These are phyloP conservation scores for Fusarium sp. DNA, from an alignment of 2,329 filamentous ascomycete species.

Conservation along the genomic window DNA sequence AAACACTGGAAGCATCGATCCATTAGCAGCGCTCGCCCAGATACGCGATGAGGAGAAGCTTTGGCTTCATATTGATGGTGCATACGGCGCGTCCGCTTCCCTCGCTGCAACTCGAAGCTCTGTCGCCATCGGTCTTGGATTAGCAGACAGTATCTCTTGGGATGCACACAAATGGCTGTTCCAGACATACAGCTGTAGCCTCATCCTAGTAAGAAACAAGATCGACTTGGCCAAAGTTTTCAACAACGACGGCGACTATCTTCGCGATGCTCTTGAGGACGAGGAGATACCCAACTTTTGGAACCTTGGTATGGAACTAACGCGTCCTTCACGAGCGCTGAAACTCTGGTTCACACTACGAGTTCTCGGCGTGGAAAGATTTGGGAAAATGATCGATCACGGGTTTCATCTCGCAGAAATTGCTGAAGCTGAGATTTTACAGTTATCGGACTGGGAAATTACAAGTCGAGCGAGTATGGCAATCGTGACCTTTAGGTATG, in stretches of 20 bases:
- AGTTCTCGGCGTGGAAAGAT: conserved; percentile 3
- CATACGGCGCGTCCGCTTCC: conserved; percentile 14
- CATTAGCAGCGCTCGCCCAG: neutral
- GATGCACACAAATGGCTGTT: conserved; percentile 22
- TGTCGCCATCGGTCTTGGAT: neutral
- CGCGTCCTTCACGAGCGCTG: conserved; percentile 7
- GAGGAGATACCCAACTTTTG: conserved; percentile 24
- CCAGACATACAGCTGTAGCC: conserved; percentile 19
- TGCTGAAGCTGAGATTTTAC: neutral
- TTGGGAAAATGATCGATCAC: conserved; percentile 7
- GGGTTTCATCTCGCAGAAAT: conserved; percentile 4
- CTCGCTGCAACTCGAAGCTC: neutral
- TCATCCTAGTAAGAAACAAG: conserved; percentile 4
- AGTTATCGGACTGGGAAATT: neutral
- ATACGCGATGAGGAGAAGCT: neutral
- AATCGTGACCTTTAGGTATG: conserved; percentile 21
- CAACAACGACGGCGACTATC: conserved; percentile 14
- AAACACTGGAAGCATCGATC: conserved; percentile 13
- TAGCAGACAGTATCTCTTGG: conserved; percentile 25
- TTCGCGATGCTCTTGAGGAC: conserved; percentile 17
- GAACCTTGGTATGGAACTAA: conserved; percentile 18
- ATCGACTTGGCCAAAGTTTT: conserved; percentile 5
- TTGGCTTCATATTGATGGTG: conserved; percentile 23
- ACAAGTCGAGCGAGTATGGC: conserved; percentile 21
- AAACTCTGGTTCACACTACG: conserved; percentile 18